These are phyloP conservation scores for Crepidotus variabilis DNA, from an alignment of 768 basidiomycete species.

Conservation along the genomic window DNA sequence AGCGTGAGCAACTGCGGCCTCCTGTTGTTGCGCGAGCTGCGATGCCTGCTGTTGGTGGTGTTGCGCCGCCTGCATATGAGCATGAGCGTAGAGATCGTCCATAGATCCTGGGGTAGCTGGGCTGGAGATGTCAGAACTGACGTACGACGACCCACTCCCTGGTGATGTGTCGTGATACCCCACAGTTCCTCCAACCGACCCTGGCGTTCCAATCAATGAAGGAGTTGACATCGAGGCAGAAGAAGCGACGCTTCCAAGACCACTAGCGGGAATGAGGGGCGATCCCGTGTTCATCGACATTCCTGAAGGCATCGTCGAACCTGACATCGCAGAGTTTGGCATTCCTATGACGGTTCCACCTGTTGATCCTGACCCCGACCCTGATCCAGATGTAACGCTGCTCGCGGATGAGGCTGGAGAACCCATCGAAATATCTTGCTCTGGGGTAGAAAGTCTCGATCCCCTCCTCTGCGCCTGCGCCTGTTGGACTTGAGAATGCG, in stretches of 20 bases:
- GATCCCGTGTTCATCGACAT: background rate
- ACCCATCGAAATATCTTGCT: slow-evolving; percentile 21
- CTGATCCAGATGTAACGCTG: background rate
- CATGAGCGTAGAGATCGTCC: slow-evolving; percentile 6
- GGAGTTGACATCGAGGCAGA: background rate
- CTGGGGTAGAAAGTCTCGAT: slow-evolving; percentile 33
- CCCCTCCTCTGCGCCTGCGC: slow-evolving; percentile 3
- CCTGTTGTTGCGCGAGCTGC: slow-evolving; percentile 4
- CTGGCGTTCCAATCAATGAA: background rate
- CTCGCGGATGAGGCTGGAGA: slow-evolving; percentile 10
- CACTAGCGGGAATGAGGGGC: background rate
- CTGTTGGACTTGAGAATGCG: slow-evolving; percentile 22
- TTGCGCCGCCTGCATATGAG: slow-evolving; percentile 2
- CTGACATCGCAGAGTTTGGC: background rate
- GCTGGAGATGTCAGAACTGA: slow-evolving; percentile 11
- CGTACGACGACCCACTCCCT: slow-evolving; percentile 10
- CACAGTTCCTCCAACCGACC: background rate
- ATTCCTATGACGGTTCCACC: background rate
- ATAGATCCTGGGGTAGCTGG: slow-evolving; percentile 9
- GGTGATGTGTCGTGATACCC: slow-evolving; percentile 10
- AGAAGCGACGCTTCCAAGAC: background rate
- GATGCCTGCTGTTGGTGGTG: slow-evolving; percentile 1
- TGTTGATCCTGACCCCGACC: background rate
- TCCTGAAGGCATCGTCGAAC: background rate
- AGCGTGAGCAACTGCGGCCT: background rate